These are phyloP conservation scores for Penicillium freii DNA, from an alignment of 2,329 filamentous ascomycete species.

Conservation along the genomic window DNA sequence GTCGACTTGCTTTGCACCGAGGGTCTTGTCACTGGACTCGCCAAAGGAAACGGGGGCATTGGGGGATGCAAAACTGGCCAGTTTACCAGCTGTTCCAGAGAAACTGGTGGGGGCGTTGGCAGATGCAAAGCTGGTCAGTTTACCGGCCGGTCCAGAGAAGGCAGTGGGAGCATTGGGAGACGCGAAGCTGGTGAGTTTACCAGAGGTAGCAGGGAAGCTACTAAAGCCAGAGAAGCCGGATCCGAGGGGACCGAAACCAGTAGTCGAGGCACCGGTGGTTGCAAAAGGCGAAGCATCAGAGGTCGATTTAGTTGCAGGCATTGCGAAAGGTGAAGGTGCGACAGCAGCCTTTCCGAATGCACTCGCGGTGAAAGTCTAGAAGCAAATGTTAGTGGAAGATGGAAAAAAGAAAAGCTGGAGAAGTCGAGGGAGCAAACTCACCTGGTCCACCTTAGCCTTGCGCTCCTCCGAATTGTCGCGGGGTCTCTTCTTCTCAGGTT, in stretches of 20 bases:
- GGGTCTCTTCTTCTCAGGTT: conserved; percentile 39
- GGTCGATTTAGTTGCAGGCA: neutral
- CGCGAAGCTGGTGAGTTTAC: conserved; percentile 66
- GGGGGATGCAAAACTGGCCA: conserved; percentile 70
- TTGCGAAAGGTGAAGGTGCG: neutral
- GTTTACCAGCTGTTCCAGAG: conserved; percentile 43
- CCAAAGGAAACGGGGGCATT: conserved; percentile 48
- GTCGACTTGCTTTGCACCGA: conserved; percentile 67
- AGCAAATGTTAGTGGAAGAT: neutral
- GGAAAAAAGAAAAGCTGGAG: neutral
- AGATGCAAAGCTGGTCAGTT: conserved; percentile 68
- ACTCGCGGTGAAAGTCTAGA: conserved; percentile 34
- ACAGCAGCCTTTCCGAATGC: conserved; percentile 44
- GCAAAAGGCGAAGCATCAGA: conserved; percentile 44
- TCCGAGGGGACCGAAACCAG: conserved; percentile 38
- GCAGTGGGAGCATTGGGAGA: conserved; percentile 52
- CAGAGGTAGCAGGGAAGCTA: conserved; percentile 29
- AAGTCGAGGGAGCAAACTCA: conserved; percentile 10
- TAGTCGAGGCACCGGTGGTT: conserved; percentile 38
- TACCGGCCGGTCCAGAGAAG: conserved; percentile 41
- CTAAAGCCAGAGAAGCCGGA: conserved; percentile 42
- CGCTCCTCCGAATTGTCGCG: conserved; percentile 38
- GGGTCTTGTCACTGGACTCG: conserved; percentile 55
- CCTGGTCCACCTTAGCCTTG: conserved; percentile 28
- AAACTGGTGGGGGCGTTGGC: conserved; percentile 46